Percentiles rank a stretch among this genome's conserved stretches.
phyloP scores from a whole-genome alignment of 768 basidiomycete genomes.

The Brasilioporus rufonigricans region DNA sequence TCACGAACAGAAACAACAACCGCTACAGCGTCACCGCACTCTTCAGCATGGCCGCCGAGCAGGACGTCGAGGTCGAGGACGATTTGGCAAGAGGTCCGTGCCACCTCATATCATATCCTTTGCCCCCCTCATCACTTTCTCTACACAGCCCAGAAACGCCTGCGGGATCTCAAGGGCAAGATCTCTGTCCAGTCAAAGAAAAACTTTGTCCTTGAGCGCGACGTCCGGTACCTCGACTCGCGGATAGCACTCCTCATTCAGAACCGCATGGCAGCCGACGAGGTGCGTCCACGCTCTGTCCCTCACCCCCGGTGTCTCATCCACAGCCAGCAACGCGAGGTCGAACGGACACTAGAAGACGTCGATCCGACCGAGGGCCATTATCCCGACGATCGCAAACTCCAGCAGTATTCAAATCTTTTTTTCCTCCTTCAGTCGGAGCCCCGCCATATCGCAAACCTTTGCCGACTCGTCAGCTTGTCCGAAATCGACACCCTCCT shows the following conservation, averaged over 20 bases:
- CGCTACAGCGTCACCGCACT: slow-evolving; percentile 94
- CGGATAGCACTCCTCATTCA: slow-evolving; percentile 97
- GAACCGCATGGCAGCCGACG: slow-evolving; percentile 96
- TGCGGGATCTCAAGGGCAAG: slow-evolving; percentile 92
- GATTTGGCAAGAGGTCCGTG: slow-evolving; percentile 87
- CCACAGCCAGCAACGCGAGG: slow-evolving; percentile 78
- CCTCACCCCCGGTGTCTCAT: neutral
- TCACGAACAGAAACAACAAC: slow-evolving; percentile 93
- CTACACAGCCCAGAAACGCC: slow-evolving; percentile 87
- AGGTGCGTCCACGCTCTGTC: slow-evolving; percentile 48
- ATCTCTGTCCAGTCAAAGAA: slow-evolving; percentile 99
- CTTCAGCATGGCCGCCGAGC: slow-evolving; percentile 97
- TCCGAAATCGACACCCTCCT: slow-evolving; percentile 98
- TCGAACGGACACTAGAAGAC: slow-evolving; percentile 93
- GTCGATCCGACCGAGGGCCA: slow-evolving; percentile 90
- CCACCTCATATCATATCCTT: neutral
- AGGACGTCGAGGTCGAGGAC: slow-evolving; percentile 97
- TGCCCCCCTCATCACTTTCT: neutral
- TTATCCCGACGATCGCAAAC: slow-evolving; percentile 90
- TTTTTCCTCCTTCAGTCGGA: slow-evolving; percentile 99
- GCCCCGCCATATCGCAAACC: slow-evolving; percentile 92
- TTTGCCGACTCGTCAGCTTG: slow-evolving; percentile 94
- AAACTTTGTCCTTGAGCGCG: slow-evolving; percentile 98
- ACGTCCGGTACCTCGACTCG: slow-evolving; percentile 97
- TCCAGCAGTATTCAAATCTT: slow-evolving; percentile 96